These are phyloP conservation scores for Babesia caballi DNA, from an alignment of 169 alveolate species.

Conservation along the genomic window DNA sequence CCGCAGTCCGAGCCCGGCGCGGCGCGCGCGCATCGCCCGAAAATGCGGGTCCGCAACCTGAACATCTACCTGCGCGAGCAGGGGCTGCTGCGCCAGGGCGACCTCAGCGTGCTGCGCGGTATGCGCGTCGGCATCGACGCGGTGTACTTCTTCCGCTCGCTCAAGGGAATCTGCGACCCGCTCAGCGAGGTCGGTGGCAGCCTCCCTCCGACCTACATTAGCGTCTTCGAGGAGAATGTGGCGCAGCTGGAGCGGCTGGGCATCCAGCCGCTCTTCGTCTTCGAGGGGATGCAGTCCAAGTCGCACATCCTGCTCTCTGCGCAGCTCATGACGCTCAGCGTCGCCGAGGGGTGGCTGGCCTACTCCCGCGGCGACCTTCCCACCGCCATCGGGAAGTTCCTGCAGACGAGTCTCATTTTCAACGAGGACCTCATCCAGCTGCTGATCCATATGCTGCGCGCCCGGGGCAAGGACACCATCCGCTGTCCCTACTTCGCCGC, in stretches of 20 bases:
- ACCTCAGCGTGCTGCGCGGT: constrained; percentile 29
- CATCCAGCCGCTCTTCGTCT: constrained; percentile 59
- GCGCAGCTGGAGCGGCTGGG: constrained; percentile 38
- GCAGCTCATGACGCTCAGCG: constrained; percentile 30
- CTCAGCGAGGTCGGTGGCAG: constrained; percentile 50
- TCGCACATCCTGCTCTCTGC: constrained; percentile 55
- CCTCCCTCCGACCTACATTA: constrained; percentile 28
- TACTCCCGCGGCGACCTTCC: constrained; percentile 28
- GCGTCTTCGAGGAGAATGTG: constrained; percentile 45
- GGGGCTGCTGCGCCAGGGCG: constrained; percentile 52
- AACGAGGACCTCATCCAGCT: constrained; percentile 63
- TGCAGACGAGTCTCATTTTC: constrained; percentile 29
- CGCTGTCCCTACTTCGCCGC: constrained; percentile 75
- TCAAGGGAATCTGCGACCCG: constrained; percentile 58
- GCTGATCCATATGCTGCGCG: constrained; percentile 57
- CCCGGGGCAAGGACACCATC: constrained; percentile 63
- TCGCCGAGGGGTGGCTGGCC: constrained; percentile 60
- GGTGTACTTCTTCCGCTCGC: constrained; percentile 47
- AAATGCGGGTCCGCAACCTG: constrained; percentile 75
- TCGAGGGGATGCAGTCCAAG: constrained; percentile 63
- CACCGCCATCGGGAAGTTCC: constrained; percentile 30
- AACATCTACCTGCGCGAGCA: constrained; percentile 70
- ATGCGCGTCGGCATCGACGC: constrained; percentile 61
- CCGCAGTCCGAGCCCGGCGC: neutral
- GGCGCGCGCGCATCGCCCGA: constrained; percentile 6